Base-by-base conservation (phyloP, 805 yeast species). In the Grigorovia jiainica region DNA sequence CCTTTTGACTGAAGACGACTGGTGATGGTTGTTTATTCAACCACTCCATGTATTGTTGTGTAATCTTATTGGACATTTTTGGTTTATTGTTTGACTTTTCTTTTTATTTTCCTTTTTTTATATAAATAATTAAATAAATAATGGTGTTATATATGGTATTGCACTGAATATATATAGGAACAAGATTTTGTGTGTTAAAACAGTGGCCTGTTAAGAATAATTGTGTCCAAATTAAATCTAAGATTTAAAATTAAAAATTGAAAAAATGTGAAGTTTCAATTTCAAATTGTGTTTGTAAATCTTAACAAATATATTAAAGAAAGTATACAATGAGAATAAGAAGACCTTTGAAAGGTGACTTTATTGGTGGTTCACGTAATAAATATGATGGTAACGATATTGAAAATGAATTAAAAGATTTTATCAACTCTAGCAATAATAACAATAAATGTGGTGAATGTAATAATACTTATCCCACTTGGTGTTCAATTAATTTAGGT, bases 401-500 rank as follows among this genome's bases (percentile, higher is more conserved):
- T 3, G 43, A 46, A 19, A 48, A 46, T 15, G 74, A 72, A 50
- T 66, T 85, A 50, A 71, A 78, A 41, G 78, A 74, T 31, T 59
- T 83, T 44, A 69, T 83, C 49, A 82, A 81, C 54, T 55, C 66
- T 34, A 65, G 74, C 10, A 76, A 62, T 15, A 85, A 84, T 56
- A 64, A 67, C 38, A 83, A 82, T 59, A 75, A 70, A 55, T 85
- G 95, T 60, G 94, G 87, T 30, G 95, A 85, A 57, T 85, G 95
- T 63, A 74, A 75, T 2, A 64, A 76, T 5, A 56, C 73, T 4
- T 79, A 72, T 58, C 92, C 95, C 7, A 84, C 51, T 9, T 56
- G 66, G 62, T 54, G 58, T 43, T 56, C 64, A 0, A 39, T 54
- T 3, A 58, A 59, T 39, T 44, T 84, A 34, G 95, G 94, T 21